A percentile compares a stretch with the other conserved stretches of the same genome.
Evolutionary conservation across 2,329 filamentous ascomycete genomes (phyloP).

Genomic region (Xylariaceae sp.): DNA sequence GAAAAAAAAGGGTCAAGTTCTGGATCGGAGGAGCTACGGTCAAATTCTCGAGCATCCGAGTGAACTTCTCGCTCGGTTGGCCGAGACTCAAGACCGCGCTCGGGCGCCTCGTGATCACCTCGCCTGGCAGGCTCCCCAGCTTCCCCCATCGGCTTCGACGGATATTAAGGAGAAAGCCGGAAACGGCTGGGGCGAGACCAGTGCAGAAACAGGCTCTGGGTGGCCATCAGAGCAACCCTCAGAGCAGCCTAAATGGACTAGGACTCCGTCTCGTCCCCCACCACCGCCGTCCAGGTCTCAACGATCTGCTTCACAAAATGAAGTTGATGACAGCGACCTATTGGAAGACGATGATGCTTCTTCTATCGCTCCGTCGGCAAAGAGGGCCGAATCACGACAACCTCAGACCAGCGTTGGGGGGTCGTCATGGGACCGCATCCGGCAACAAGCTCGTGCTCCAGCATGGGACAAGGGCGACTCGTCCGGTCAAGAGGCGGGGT

Average conservation of each 20-base stretch:
- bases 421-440: conserved; percentile 39
- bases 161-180: too few relatives aligned
- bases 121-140: too few relatives aligned
- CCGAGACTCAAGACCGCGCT: too few relatives aligned
- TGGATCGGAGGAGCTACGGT: too few relatives aligned
- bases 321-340: conserved; percentile 12
- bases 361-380: conserved; percentile 29
- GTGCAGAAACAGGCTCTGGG: neutral
- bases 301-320: conserved; percentile 1
- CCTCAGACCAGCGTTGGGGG: conserved; percentile 12
- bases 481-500: conserved; percentile 19
- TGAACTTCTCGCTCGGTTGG: too few relatives aligned
- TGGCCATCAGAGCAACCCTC: neutral
- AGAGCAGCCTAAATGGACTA: neutral
- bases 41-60: too few relatives aligned
- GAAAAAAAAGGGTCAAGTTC: too few relatives aligned
- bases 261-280: neutral
- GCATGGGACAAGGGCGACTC: conserved; percentile 19
- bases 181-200: conserved; percentile 1
- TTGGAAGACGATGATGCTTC: conserved; percentile 34
- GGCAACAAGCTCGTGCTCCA: conserved; percentile 25
- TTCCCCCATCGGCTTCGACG: too few relatives aligned
- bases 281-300: neutral
- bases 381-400: conserved; percentile 13
- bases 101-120: too few relatives aligned